Conservation (phyloP, 1,139 yeast genomes). For the Blastobotrys apis region DNA sequence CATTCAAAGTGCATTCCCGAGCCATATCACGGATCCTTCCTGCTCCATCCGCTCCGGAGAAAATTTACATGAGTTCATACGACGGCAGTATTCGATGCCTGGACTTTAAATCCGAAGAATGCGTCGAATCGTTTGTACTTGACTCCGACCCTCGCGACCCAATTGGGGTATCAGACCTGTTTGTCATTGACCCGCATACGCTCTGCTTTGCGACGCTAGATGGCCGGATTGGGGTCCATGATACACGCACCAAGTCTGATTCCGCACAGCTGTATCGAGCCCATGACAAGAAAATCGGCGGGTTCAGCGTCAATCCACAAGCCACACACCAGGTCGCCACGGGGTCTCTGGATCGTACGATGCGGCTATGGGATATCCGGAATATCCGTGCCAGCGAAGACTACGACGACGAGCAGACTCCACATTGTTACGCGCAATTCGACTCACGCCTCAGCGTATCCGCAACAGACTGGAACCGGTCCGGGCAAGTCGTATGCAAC, state of each 20-base stretch:
- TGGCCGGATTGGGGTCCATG: slow-evolving; percentile 73
- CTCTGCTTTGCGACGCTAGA: slow-evolving; percentile 70
- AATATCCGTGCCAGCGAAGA: slow-evolving; percentile 41
- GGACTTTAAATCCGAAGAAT: slow-evolving; percentile 54
- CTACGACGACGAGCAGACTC: slow-evolving; percentile 40
- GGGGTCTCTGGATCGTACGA: slow-evolving; percentile 79
- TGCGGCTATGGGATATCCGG: slow-evolving; percentile 84
- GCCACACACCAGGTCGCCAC: slow-evolving; percentile 62
- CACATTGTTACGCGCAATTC: slow-evolving; percentile 59
- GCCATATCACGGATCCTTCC: slow-evolving; percentile 62
- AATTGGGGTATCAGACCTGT: slow-evolving; percentile 46
- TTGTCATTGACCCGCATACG: slow-evolving; percentile 50
- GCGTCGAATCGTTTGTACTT: slow-evolving; percentile 49
- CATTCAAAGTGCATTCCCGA: slow-evolving; percentile 71
- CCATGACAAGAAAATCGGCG: slow-evolving; percentile 89
- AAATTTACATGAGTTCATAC: slow-evolving; percentile 68
- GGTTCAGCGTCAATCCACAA: slow-evolving; percentile 72
- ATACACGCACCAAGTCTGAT: slow-evolving; percentile 47
- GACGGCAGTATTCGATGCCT: slow-evolving; percentile 79
- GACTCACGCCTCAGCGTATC: slow-evolving; percentile 76
- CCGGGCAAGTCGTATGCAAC: slow-evolving; percentile 77
- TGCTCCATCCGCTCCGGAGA: slow-evolving; percentile 47
- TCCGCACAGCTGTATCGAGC: slow-evolving; percentile 46
- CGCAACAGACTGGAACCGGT: slow-evolving; percentile 76
- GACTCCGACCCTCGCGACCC: slow-evolving; percentile 30